Percentiles rank a stretch among this genome's conserved stretches.
These are phyloP conservation scores for Kwoniella pini DNA, from an alignment of 768 basidiomycete species.

Conservation along the genomic window DNA sequence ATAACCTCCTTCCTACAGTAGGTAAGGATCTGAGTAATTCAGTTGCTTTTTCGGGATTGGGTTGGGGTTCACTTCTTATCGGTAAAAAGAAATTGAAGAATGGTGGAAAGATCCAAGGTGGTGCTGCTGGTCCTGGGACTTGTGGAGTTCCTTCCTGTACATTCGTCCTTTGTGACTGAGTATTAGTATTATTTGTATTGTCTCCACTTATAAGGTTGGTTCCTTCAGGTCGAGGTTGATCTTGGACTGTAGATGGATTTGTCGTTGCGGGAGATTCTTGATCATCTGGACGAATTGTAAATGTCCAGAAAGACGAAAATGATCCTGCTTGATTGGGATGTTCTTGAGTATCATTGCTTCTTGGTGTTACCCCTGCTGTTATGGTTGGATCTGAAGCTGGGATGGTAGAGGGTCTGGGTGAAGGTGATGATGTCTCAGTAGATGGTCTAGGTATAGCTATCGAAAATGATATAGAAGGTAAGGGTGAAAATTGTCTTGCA, in stretches of 20 bases:
- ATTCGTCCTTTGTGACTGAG: background rate
- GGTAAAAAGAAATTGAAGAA: slow-evolving; percentile 24
- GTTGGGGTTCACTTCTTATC: slow-evolving; percentile 17
- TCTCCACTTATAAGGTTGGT: background rate
- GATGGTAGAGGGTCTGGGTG: background rate
- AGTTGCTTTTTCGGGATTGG: slow-evolving; percentile 39
- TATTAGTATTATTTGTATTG: background rate
- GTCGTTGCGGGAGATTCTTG: background rate
- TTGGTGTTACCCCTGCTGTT: background rate
- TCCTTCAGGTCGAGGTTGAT: background rate
- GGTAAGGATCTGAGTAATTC: slow-evolving; percentile 39
- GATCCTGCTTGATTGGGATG: background rate
- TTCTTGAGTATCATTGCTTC: too few relatives aligned
- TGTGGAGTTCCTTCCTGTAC: background rate
- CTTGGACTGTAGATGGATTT: background rate
- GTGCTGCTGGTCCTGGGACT: slow-evolving; percentile 6
- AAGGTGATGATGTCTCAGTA: background rate
- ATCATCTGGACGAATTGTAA: slow-evolving; percentile 12
- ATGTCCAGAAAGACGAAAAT: slow-evolving; percentile 7
- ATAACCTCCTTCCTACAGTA: slow-evolving; percentile 19
- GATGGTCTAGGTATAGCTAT: background rate
- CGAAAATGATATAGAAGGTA: background rate
- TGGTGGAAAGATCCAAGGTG: slow-evolving; percentile 26
- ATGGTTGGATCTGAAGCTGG: background rate
- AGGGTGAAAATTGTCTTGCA: background rate